phyloP scores from a whole-genome alignment of 1,139 yeast genomes.

The Debaryomyces subglobosus region DNA sequence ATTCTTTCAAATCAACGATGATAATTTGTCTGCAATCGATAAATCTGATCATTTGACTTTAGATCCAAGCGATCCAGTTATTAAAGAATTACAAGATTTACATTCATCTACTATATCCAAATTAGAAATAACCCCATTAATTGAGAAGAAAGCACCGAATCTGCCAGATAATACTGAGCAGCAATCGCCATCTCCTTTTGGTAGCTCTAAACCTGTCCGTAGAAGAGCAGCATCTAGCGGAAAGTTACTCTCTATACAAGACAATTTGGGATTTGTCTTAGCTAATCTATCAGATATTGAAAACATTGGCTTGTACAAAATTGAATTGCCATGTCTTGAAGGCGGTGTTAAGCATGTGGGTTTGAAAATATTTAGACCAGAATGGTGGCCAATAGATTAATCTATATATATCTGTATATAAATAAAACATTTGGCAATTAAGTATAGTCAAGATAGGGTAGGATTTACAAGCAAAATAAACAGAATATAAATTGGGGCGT shows the following conservation, averaged over 20 bases:
- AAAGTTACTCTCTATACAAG: slow-evolving; percentile 55
- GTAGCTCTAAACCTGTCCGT: slow-evolving; percentile 30
- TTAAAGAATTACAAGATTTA: slow-evolving; percentile 20
- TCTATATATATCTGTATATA: background rate
- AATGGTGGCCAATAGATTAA: slow-evolving; percentile 61
- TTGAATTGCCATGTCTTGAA: slow-evolving; percentile 32
- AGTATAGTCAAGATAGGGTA: no score
- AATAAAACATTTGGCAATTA: no score
- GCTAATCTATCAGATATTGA: slow-evolving; percentile 49
- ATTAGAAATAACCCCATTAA: slow-evolving; percentile 27
- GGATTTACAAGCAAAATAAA: no score
- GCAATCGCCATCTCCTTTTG: slow-evolving; percentile 35
- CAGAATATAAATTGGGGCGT: slow-evolving; percentile 43
- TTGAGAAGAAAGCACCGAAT: slow-evolving; percentile 11
- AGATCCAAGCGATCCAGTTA: slow-evolving; percentile 20
- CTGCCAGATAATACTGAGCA: slow-evolving; percentile 14
- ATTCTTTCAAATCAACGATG: slow-evolving; percentile 37
- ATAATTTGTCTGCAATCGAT: slow-evolving; percentile 17
- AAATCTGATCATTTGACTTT: slow-evolving; percentile 18
- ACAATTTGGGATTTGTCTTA: slow-evolving; percentile 69
- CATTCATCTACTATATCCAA: slow-evolving; percentile 24
- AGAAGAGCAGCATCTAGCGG: slow-evolving; percentile 56
- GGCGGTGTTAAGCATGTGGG: slow-evolving; percentile 33
- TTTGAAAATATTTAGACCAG: slow-evolving; percentile 56
- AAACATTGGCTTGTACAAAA: slow-evolving; percentile 29